A percentile compares a stretch with the other conserved stretches of the same genome.
Evolutionary conservation across 148 eudicot species (phyloP).

Genomic region (Chenopodium formosanum): DNA sequence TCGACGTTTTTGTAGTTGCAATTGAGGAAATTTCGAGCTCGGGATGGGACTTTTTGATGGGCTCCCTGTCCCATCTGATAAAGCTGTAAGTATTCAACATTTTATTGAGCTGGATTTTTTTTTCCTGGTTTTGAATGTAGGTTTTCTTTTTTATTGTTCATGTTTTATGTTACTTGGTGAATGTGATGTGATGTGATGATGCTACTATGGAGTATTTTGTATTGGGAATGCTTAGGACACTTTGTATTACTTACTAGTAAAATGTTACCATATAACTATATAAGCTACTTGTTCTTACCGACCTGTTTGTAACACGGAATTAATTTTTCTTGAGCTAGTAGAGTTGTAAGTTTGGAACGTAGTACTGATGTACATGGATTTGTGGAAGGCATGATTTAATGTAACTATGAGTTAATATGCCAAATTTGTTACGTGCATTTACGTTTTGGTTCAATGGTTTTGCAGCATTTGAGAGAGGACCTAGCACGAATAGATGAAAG

Average conservation of each 20-base stretch:
- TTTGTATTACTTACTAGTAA: neutral
- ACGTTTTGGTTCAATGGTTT: slow-evolving; percentile 1
- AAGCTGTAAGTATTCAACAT: slow-evolving; percentile 51
- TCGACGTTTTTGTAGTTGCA: neutral
- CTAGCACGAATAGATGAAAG: slow-evolving; percentile 70
- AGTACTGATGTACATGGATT: neutral
- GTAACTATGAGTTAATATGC: neutral
- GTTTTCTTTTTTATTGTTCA: too few species aligned
- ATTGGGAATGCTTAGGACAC: neutral
- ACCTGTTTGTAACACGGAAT: too few species aligned
- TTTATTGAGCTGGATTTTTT: neutral
- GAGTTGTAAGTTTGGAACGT: neutral
- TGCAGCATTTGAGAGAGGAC: slow-evolving; percentile 83
- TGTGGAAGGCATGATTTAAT: too few species aligned
- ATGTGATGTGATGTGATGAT: neutral
- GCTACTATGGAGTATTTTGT: neutral
- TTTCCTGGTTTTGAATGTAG: too few species aligned
- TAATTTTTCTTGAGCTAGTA: too few species aligned
- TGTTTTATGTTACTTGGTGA: too few species aligned
- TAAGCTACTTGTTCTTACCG: too few species aligned
- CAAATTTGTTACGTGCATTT: slow-evolving; percentile 11
- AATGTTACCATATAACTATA: too few species aligned
- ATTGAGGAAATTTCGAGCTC: slow-evolving; percentile 17
- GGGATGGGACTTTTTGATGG: slow-evolving; percentile 89
- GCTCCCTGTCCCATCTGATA: slow-evolving; percentile 81